Evolutionary conservation across 768 basidiomycete species (phyloP), one percentile per base, ranked within the genome.

Genomic region (Macrocybe gigantea): DNA sequence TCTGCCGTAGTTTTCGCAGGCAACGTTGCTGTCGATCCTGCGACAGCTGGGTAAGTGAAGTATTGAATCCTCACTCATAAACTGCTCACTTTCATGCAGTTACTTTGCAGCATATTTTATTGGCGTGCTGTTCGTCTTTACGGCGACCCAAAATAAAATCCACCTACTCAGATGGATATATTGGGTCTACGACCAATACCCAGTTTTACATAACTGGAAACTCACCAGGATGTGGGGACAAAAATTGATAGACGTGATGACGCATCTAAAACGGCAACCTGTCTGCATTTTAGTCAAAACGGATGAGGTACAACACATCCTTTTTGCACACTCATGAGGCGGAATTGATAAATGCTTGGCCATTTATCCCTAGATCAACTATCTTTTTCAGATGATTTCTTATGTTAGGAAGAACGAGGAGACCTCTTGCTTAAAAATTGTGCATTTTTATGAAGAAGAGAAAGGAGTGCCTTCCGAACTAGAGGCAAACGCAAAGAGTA

Each of bases 391-490:
- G 44, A 81, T 82, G 72, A 68, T 87, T 30, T 63, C 80, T 9
- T 88, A 88, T 53, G 82, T 86, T 2, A 64, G 69, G 37, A 67
- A 71, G 48, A 88, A 85, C 54, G 86, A 89, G 60, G 80, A 82
- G 53, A 88, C 87, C 0, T 74, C 82, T 0, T 72, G 77, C 53
- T 55, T 88, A 47, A 85, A 85, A 63, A 73, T 88, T 9, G 71
- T 87, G 3, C 83, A 87, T 55, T 86, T 85, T 55, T 69, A 74
- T 48, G 73, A 80, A 29, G 68, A 64, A 15, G 77, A 75, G 31
- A 62, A 64, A 10, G 74, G 71, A 0, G 68, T 81, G 22, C 86
- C 86, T 1, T 81, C 81, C 0, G 87, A 89, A 56, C 63, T 89
- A 54, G 85, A 83, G 58, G 82, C 84, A 5, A 89, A 88, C 56